A percentile compares a stretch with the other conserved stretches of the same genome.
These are phyloP conservation scores for Aspergillus ibericus DNA, from an alignment of 2,329 filamentous ascomycete species.

Conservation along the genomic window DNA sequence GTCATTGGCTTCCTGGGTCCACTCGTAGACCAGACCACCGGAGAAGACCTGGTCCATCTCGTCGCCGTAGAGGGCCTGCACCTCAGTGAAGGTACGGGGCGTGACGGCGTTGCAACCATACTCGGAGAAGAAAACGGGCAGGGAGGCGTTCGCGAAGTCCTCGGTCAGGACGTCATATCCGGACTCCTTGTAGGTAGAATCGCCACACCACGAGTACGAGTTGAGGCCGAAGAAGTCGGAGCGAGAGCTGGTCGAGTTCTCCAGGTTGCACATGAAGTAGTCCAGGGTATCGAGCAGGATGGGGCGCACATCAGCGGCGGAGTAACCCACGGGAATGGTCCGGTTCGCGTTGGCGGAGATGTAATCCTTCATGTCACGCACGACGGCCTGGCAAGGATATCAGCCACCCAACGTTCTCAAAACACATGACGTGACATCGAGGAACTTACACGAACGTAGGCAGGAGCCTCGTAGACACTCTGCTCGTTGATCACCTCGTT, in stretches of 20 bases:
- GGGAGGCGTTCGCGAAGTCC: constrained; percentile 58
- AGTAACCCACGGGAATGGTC: constrained; percentile 66
- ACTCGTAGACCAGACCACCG: constrained; percentile 58
- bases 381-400: constrained; percentile 49
- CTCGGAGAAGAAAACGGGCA: constrained; percentile 67
- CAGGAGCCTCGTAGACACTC: constrained; percentile 54
- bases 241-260: constrained; percentile 51
- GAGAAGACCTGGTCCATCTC: constrained; percentile 61
- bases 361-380: constrained; percentile 68
- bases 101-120: constrained; percentile 63
- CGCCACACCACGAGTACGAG: constrained; percentile 68
- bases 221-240: constrained; percentile 68
- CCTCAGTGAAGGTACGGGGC: constrained; percentile 62
- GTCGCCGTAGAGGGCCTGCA: constrained; percentile 58
- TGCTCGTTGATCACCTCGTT: constrained; percentile 69
- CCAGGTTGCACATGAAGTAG: constrained; percentile 60
- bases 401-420: not conserved
- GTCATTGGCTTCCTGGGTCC: constrained; percentile 49
- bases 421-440: no score
- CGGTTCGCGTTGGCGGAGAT: constrained; percentile 60
- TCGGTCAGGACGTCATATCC: constrained; percentile 59
- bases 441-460: constrained; percentile 55
- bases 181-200: constrained; percentile 54
- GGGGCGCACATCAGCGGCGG: constrained; percentile 63
- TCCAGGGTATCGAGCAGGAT: constrained; percentile 61